Conservation (phyloP, 1,139 yeast genomes). For the Saccharomycopsis hybrid region DNA sequence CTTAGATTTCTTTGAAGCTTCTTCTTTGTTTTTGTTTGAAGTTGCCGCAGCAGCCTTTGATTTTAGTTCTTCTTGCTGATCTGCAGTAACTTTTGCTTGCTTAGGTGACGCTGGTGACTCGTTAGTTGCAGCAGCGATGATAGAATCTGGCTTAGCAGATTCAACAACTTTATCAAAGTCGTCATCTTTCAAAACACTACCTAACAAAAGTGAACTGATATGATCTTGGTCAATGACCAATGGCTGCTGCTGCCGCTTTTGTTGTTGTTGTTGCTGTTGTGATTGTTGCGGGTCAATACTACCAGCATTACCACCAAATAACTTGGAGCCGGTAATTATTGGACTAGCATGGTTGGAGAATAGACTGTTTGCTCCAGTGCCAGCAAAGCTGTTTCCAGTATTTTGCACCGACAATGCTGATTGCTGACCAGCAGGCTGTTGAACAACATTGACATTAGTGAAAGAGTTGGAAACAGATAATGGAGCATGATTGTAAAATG, state of each 20-base stretch:
- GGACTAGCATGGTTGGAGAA: neutral
- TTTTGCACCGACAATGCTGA: constrained; percentile 1
- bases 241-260: no score
- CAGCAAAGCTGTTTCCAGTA: neutral
- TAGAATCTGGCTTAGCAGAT: constrained; percentile 14
- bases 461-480: constrained; percentile 4
- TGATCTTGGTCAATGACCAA: constrained; percentile 31
- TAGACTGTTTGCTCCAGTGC: neutral
- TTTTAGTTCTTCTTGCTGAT: neutral
- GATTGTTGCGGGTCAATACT: constrained; percentile 21
- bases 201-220: constrained; percentile 36
- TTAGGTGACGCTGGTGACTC: neutral
- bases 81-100: neutral
- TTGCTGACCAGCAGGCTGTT: neutral
- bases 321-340: neutral
- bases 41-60: neutral
- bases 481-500: constrained; percentile 19
- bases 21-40: constrained; percentile 2
- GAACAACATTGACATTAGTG: neutral
- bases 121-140: constrained; percentile 7
- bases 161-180: constrained; percentile 13
- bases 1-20: constrained; percentile 12
- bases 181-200: constrained; percentile 27
- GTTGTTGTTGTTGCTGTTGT: neutral
- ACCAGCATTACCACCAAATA: no score